Evolutionary conservation across 495 filamentous ascomycete species (phyloP).

Genomic region (Monascus purpureus): DNA sequence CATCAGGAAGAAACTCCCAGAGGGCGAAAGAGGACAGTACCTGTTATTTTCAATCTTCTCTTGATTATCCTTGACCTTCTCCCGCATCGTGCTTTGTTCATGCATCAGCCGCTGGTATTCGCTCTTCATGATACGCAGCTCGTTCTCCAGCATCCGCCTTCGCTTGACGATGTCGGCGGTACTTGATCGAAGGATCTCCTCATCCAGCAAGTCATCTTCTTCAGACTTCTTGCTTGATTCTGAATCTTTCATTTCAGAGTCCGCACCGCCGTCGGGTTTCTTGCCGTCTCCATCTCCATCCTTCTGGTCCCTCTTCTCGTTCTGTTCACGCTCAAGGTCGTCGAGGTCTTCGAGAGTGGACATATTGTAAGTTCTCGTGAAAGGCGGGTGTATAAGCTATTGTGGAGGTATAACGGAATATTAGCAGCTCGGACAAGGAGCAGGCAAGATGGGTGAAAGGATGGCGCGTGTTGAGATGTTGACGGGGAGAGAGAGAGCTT

Average conservation of each 20-base stretch:
- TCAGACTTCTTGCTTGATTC: conserved; percentile 53
- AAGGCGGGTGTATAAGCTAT: not conserved
- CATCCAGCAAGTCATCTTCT: conserved; percentile 70
- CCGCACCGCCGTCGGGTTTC: conserved; percentile 46
- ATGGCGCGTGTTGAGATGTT: no score
- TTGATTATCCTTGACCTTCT: conserved; percentile 97
- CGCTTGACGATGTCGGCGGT: conserved; percentile 86
- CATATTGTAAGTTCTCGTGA: conserved; percentile 34
- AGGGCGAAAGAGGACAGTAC: conserved; percentile 28
- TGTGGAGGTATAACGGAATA: not conserved
- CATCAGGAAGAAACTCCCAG: not conserved
- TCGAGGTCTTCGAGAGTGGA: conserved; percentile 80
- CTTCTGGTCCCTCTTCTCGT: conserved; percentile 55
- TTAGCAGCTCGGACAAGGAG: not conserved
- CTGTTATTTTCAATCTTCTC: conserved; percentile 99
- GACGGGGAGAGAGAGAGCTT: no score
- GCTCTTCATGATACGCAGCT: conserved; percentile 96
- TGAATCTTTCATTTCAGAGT: conserved; percentile 84
- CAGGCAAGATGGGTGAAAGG: no score
- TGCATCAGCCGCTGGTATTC: conserved; percentile 88
- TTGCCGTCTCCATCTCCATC: conserved; percentile 34
- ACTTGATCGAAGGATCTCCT: conserved; percentile 78
- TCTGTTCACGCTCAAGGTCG: conserved; percentile 60
- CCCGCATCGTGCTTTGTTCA: conserved; percentile 86
- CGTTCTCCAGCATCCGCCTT: conserved; percentile 84